Percentiles rank a stretch among this genome's conserved stretches.
Conservation (phyloP, 768 basidiomycete species). For the Leucocoprinus leucothites region DNA sequence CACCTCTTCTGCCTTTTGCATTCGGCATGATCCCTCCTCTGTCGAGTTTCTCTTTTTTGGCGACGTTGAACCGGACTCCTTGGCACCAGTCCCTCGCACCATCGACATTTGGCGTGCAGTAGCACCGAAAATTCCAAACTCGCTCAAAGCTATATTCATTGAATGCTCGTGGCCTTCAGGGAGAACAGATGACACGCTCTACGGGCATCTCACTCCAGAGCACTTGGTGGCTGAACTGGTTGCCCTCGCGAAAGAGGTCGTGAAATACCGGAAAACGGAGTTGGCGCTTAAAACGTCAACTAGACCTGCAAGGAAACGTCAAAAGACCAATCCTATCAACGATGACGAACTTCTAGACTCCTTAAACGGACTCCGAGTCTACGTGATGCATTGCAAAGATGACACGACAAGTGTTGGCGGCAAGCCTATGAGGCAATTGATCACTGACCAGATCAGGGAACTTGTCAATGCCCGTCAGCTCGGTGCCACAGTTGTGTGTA, state of each 20-base stretch:
- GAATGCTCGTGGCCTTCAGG: conserved; percentile 90
- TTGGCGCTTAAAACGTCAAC: conserved; percentile 17
- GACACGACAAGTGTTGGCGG: conserved; percentile 46
- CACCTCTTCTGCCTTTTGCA: conserved; percentile 81
- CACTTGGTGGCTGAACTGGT: conserved; percentile 76
- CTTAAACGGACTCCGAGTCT: conserved; percentile 63
- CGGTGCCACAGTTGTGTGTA: conserved; percentile 68
- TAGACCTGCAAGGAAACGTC: conserved; percentile 35
- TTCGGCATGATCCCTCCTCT: conserved; percentile 58
- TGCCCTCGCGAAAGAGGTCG: conserved; percentile 64
- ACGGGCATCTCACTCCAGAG: conserved; percentile 84
- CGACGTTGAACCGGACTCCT: conserved; percentile 84
- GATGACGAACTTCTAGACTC: conserved; percentile 47
- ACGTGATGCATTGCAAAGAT: conserved; percentile 88
- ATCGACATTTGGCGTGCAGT: conserved; percentile 78
- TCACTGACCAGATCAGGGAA: conserved; percentile 67
- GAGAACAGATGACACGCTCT: conserved; percentile 63
- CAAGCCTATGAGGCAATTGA: conserved; percentile 58
- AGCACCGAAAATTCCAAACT: conserved; percentile 68
- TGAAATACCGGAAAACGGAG: conserved; percentile 30
- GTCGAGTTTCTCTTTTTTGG: conserved; percentile 92
- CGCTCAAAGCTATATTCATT: conserved; percentile 81
- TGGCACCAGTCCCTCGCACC: conserved; percentile 59
- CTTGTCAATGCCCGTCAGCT: conserved; percentile 60
- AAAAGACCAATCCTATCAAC: conserved; percentile 34